A percentile compares a stretch with the other conserved stretches of the same genome.
phyloP scores from a whole-genome alignment of 352 stramenopile species.

The Pythium dissotocum region DNA sequence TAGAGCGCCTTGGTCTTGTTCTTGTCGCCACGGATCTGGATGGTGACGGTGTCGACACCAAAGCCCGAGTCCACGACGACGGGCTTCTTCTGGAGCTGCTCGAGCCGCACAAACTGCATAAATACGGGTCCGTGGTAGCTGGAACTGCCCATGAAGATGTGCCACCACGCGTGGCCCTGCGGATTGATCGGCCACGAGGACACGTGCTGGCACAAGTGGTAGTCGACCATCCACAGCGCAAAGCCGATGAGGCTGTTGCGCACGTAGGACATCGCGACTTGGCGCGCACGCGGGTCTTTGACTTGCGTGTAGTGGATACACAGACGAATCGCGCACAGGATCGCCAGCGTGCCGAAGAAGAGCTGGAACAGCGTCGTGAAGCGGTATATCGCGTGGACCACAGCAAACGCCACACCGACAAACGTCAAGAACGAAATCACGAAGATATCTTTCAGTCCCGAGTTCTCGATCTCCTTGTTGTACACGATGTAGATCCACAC shows the following conservation, averaged over 20 bases:
- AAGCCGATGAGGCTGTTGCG: conserved; percentile 60
- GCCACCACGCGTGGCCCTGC: conserved; percentile 84
- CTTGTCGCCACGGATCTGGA: conserved; percentile 28
- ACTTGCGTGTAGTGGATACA: conserved; percentile 60
- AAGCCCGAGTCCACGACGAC: conserved; percentile 50
- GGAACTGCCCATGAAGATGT: conserved; percentile 82
- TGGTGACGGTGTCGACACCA: conserved; percentile 67
- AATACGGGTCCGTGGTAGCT: conserved; percentile 81
- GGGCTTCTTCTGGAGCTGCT: conserved; percentile 68
- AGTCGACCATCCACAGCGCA: conserved; percentile 79
- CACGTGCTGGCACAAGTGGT: conserved; percentile 71
- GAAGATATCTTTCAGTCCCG: conserved; percentile 41
- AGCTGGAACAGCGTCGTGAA: conserved; percentile 81
- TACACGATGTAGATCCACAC: conserved; percentile 86
- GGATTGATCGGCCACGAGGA: conserved; percentile 63
- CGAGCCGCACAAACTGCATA: conserved; percentile 85
- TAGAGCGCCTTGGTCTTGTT: conserved; percentile 19
- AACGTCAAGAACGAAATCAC: conserved; percentile 52
- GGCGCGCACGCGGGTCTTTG: conserved; percentile 47
- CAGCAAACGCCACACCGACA: conserved; percentile 61
- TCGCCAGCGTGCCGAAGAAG: conserved; percentile 64
- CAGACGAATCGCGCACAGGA: conserved; percentile 52
- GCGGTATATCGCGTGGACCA: conserved; percentile 73
- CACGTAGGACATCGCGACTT: conserved; percentile 62
- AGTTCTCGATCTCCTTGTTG: conserved; percentile 63